These are phyloP conservation scores for Vitis hybrid DNA, from an alignment of 177 flowering plant genomes.

Conservation along the genomic window DNA sequence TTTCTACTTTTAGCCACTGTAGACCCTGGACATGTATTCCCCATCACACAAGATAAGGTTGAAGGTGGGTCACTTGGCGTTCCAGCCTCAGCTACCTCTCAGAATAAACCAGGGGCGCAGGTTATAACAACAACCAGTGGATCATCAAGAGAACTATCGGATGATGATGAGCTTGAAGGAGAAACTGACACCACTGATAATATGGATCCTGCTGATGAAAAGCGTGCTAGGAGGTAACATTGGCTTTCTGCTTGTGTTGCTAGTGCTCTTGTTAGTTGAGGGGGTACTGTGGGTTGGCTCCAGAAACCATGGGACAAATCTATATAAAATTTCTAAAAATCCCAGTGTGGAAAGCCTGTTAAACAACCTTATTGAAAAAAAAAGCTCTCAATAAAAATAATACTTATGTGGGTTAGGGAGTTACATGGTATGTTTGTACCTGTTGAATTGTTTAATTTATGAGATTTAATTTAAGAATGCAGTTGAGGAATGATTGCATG, in stretches of 20 bases:
- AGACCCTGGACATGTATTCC: conserved; percentile 36
- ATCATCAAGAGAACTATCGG: conserved; percentile 86
- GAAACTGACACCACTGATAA: conserved; percentile 58
- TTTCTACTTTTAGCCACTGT: conserved; percentile 6
- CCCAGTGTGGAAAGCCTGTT: neutral
- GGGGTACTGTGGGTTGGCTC: neutral
- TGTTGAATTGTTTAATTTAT: too few relatives aligned
- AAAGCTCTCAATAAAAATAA: too few relatives aligned
- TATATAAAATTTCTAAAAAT: neutral
- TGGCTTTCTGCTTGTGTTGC: neutral
- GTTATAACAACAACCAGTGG: conserved; percentile 66
- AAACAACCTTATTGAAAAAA: too few relatives aligned
- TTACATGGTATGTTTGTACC: too few relatives aligned
- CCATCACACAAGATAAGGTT: conserved; percentile 42
- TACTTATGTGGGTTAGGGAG: too few relatives aligned
- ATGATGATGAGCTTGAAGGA: conserved; percentile 87
- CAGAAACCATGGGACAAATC: neutral
- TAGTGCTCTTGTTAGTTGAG: neutral
- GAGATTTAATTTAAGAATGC: too few relatives aligned
- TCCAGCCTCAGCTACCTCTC: conserved; percentile 45
- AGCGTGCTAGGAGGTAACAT: conserved; percentile 85
- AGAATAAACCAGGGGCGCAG: conserved; percentile 39
- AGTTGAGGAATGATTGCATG: too few relatives aligned
- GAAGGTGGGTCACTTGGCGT: conserved; percentile 40
- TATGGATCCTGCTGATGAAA: conserved; percentile 69